Percentiles rank a stretch among this genome's conserved stretches.
These are phyloP conservation scores for Exutisphaerella laricina DNA, from an alignment of 2,329 filamentous ascomycete genomes.

Conservation along the genomic window DNA sequence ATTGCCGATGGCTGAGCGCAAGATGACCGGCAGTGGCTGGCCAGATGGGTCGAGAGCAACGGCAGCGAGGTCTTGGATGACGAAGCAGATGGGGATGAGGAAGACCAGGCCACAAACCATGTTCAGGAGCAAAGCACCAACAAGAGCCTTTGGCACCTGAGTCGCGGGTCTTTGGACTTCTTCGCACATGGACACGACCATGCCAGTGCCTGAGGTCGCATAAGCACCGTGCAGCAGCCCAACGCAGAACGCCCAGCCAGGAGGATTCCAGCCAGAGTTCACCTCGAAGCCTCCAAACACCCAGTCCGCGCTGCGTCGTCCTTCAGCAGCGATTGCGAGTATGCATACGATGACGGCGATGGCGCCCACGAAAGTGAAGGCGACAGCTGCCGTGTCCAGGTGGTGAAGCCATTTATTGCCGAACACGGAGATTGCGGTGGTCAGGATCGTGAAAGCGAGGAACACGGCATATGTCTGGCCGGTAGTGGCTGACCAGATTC, in stretches of 20 bases:
- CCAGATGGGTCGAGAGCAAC: slow-evolving; percentile 48
- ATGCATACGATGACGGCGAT: slow-evolving; percentile 59
- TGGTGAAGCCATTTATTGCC: slow-evolving; percentile 51
- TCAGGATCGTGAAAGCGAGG: slow-evolving; percentile 45
- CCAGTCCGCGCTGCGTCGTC: slow-evolving; percentile 56
- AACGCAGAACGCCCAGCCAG: slow-evolving; percentile 68
- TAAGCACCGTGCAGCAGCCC: slow-evolving; percentile 68
- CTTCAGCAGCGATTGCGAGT: slow-evolving; percentile 62
- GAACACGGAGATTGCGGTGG: slow-evolving; percentile 48
- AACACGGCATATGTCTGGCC: slow-evolving; percentile 48
- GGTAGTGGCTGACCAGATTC: slow-evolving; percentile 39
- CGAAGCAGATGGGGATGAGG: slow-evolving; percentile 63
- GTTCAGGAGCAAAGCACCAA: slow-evolving; percentile 59
- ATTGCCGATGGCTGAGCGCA: slow-evolving; percentile 57
- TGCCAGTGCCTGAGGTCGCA: slow-evolving; percentile 69
- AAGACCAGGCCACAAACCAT: slow-evolving; percentile 61
- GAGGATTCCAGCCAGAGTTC: slow-evolving; percentile 60
- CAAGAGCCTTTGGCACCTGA: slow-evolving; percentile 69
- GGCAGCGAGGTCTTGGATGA: slow-evolving; percentile 56
- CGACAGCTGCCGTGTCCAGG: slow-evolving; percentile 67
- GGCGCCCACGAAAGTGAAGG: slow-evolving; percentile 68
- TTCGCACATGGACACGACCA: slow-evolving; percentile 75
- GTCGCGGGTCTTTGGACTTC: slow-evolving; percentile 61
- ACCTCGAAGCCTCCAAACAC: slow-evolving; percentile 65
- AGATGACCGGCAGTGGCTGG: slow-evolving; percentile 61